Percentiles rank a stretch among this genome's conserved stretches.
These are phyloP conservation scores for Septoria petroselini DNA, from an alignment of 2,329 filamentous ascomycete genomes.

Conservation along the genomic window DNA sequence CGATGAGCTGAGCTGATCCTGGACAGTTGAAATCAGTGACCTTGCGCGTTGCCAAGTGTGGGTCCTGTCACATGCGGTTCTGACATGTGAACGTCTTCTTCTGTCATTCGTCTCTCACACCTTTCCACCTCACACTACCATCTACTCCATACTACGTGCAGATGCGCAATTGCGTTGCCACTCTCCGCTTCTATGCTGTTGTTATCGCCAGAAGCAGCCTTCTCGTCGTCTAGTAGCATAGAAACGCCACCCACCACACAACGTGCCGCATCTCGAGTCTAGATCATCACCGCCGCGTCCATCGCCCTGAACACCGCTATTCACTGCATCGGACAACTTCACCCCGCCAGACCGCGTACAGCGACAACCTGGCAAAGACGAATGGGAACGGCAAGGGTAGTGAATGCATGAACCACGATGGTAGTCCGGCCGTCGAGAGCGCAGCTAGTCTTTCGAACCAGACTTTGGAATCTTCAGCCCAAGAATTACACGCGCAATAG, in stretches of 20 bases:
- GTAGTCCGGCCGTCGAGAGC: constrained; percentile 2
- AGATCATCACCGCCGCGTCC: constrained; percentile 4
- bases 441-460: not conserved
- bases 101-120: too few relatives aligned
- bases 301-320: not conserved
- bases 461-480: not conserved
- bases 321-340: not conserved
- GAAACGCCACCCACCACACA: not conserved
- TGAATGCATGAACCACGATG: constrained; percentile 4
- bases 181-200: too few relatives aligned
- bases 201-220: not conserved
- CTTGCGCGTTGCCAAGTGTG: too few relatives aligned
- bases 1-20: too few relatives aligned
- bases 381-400: not conserved
- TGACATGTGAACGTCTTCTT: too few relatives aligned
- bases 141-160: too few relatives aligned
- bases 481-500: not conserved
- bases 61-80: too few relatives aligned
- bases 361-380: not conserved
- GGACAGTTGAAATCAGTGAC: too few relatives aligned
- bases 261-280: constrained; percentile 9
- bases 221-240: not conserved
- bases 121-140: too few relatives aligned
- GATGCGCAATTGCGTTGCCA: too few relatives aligned
- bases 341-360: not conserved